Conservation (phyloP, 225 moss, liverwort and hornwort species). For the Physcomitrellopsis africana region DNA sequence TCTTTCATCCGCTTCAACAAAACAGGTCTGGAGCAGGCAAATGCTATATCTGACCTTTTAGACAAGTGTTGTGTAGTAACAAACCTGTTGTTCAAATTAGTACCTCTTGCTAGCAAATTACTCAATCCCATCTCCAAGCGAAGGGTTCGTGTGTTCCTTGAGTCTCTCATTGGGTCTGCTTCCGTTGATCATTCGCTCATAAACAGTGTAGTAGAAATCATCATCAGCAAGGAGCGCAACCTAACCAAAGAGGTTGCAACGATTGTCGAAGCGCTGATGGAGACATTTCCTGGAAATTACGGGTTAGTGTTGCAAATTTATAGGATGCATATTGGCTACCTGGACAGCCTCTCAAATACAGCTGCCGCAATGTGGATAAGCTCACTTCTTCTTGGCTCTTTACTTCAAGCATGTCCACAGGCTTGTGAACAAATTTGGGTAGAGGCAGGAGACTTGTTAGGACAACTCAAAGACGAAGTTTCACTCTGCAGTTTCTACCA, state of each 20-base stretch:
- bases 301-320: constrained; percentile 57
- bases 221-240: constrained; percentile 53
- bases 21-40: constrained; percentile 29
- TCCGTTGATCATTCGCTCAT: constrained; percentile 62
- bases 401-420: constrained; percentile 55
- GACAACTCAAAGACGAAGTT: constrained; percentile 47
- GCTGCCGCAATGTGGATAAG: constrained; percentile 60
- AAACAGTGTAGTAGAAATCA: constrained; percentile 56
- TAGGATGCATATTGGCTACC: constrained; percentile 40
- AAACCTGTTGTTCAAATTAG: constrained; percentile 49
- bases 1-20: constrained; percentile 34
- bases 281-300: constrained; percentile 73
- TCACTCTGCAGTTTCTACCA: constrained; percentile 57
- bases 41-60: constrained; percentile 49
- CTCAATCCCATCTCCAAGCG: constrained; percentile 59
- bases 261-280: constrained; percentile 76
- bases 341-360: constrained; percentile 32
- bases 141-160: constrained; percentile 67
- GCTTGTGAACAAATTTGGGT: constrained; percentile 76
- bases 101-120: constrained; percentile 56
- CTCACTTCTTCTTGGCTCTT: constrained; percentile 61
- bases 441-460: constrained; percentile 64
- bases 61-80: constrained; percentile 69
- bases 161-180: constrained; percentile 62
- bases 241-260: constrained; percentile 56